Evolutionary conservation across 202 grass and related monocot species (phyloP).

Genomic region (Schoenoplectus triqueter): DNA sequence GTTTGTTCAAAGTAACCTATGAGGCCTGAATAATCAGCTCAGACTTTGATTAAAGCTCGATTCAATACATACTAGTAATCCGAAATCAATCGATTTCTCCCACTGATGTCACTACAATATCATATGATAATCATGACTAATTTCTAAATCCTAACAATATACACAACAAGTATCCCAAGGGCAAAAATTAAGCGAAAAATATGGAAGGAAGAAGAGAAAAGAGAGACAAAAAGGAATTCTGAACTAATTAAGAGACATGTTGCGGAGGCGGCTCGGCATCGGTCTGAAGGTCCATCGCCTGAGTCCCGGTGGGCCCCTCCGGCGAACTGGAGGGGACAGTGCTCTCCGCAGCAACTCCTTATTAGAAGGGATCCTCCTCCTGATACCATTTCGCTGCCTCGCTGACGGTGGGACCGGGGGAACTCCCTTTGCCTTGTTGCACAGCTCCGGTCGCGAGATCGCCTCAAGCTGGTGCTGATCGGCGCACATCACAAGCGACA

Average conservation of each 20-base stretch:
- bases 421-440: constrained; percentile 18
- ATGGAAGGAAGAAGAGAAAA: not conserved
- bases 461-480: constrained; percentile 11
- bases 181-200: not conserved
- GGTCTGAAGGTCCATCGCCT: constrained; percentile 75
- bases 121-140: not conserved
- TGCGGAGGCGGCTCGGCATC: constrained; percentile 65
- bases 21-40: constrained; percentile 16
- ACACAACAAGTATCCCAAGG: constrained; percentile 4
- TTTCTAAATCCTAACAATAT: constrained; percentile 28
- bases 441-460: constrained; percentile 5
- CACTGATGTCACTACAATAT: constrained; percentile 3
- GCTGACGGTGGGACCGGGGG: constrained; percentile 33
- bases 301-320: constrained; percentile 26
- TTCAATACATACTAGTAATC: constrained; percentile 6
- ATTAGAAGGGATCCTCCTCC: constrained; percentile 43
- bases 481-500: constrained; percentile 25
- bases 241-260: constrained; percentile 50
- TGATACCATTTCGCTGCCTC: constrained; percentile 4
- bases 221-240: not conserved
- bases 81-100: constrained; percentile 35
- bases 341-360: constrained; percentile 70
- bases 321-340: constrained; percentile 54
- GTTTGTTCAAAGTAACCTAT: not conserved
- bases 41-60: not conserved